Conservation (phyloP, 305 asterid species). For the Plantago coronopus region DNA sequence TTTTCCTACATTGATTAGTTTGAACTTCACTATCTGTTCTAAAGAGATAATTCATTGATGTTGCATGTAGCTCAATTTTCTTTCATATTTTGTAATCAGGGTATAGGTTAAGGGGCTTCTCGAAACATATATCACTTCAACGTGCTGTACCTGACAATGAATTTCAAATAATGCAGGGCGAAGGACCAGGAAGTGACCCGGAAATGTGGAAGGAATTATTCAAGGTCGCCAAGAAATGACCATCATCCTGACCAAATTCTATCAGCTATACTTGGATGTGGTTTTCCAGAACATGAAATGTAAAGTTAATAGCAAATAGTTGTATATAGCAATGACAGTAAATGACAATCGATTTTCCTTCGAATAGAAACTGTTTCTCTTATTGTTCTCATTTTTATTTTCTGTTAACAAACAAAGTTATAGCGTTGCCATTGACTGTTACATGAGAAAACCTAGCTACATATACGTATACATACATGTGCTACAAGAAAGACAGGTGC, state of each 20-base stretch:
- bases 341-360: background rate
- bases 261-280: background rate
- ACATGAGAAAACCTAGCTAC: background rate
- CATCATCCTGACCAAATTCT: background rate
- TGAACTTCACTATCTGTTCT: too few species aligned
- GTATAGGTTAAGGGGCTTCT: background rate
- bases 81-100: background rate
- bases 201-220: constrained; percentile 70
- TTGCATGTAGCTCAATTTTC: too few species aligned
- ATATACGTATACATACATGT: background rate
- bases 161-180: constrained; percentile 56
- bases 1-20: too few species aligned
- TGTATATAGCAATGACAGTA: background rate
- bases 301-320: background rate
- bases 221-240: constrained; percentile 39
- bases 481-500: background rate
- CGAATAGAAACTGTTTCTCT: background rate
- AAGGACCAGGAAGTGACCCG: constrained; percentile 82
- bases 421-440: background rate
- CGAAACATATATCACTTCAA: constrained; percentile 1
- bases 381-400: background rate
- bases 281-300: background rate
- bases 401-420: too few species aligned
- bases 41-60: too few species aligned
- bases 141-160: background rate